A percentile compares a stretch with the other conserved stretches of the same genome.
Evolutionary conservation across 768 basidiomycete species (phyloP).

Genomic region (Suillus subluteus): DNA sequence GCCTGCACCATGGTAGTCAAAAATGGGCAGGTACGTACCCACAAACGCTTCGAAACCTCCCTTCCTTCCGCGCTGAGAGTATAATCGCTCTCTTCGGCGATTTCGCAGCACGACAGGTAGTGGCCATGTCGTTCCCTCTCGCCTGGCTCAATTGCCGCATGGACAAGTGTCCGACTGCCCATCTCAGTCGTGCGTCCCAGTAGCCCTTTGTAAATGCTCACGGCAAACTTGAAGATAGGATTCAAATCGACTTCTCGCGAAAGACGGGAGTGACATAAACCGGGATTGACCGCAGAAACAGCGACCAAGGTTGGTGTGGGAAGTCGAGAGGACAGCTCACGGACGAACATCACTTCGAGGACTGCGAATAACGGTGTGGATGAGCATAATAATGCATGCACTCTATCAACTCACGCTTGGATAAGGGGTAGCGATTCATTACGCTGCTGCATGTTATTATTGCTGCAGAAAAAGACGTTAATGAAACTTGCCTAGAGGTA

Average conservation of each 20-base stretch:
- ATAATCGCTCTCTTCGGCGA: constrained; percentile 37
- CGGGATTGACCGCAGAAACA: constrained; percentile 38
- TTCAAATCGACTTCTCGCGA: constrained; percentile 22
- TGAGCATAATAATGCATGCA: background rate
- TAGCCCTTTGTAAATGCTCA: constrained; percentile 20
- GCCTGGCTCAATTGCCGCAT: constrained; percentile 32
- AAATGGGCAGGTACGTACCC: constrained; percentile 30
- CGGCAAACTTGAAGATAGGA: background rate
- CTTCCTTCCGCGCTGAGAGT: constrained; percentile 31
- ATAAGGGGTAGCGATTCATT: constrained; percentile 30
- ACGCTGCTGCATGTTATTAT: constrained; percentile 16
- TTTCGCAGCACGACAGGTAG: constrained; percentile 30
- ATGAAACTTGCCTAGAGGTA: constrained; percentile 25
- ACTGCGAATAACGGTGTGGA: constrained; percentile 23
- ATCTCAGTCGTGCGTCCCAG: constrained; percentile 37
- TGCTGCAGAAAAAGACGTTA: constrained; percentile 1
- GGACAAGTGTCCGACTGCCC: constrained; percentile 41
- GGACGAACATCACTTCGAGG: constrained; percentile 39
- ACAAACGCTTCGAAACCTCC: constrained; percentile 33
- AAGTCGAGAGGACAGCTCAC: constrained; percentile 38
- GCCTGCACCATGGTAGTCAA: background rate
- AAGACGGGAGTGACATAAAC: constrained; percentile 39
- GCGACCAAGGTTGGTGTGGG: constrained; percentile 31
- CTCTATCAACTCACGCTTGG: constrained; percentile 25
- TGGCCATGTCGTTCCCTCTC: constrained; percentile 33